Percentiles rank a stretch among this genome's conserved stretches.
These are phyloP conservation scores for Protomyces inundatus DNA, from an alignment of 1,139 yeast genomes.

Conservation along the genomic window DNA sequence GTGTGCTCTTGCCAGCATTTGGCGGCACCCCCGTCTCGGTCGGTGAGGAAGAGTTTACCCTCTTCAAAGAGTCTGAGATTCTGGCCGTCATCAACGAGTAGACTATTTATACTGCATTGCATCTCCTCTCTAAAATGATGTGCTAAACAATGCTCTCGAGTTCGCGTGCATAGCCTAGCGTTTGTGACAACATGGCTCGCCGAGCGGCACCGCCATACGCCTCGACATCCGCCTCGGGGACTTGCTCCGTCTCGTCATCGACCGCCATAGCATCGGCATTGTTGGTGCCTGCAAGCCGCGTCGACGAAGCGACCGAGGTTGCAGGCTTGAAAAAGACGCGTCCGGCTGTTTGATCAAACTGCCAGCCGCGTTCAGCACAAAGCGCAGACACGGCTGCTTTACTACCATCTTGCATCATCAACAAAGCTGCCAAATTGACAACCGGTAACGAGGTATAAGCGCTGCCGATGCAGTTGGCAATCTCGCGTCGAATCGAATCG, in stretches of 20 bases:
- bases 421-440: slow-evolving; percentile 72
- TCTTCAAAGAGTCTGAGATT: slow-evolving; percentile 81
- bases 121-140: not conserved
- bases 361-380: slow-evolving; percentile 55
- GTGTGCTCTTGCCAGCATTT: slow-evolving; percentile 83
- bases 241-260: slow-evolving; percentile 1
- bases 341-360: slow-evolving; percentile 47
- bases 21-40: slow-evolving; percentile 85
- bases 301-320: slow-evolving; percentile 13
- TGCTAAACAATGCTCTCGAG: slow-evolving; percentile 72
- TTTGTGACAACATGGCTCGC: slow-evolving; percentile 49
- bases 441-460: slow-evolving; percentile 74
- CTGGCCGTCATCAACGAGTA: slow-evolving; percentile 74
- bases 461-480: slow-evolving; percentile 77
- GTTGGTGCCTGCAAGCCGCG: not conserved
- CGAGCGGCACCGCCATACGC: not conserved
- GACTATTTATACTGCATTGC: not conserved
- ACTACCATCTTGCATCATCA: slow-evolving; percentile 67
- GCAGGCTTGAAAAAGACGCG: slow-evolving; percentile 51
- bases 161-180: slow-evolving; percentile 74
- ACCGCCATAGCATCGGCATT: slow-evolving; percentile 23
- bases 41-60: slow-evolving; percentile 52
- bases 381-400: slow-evolving; percentile 56
- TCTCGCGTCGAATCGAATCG: slow-evolving; percentile 70
- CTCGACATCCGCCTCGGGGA: not conserved